Conservation (phyloP, 352 stramenopile genomes). For the Pythium guiyangense region DNA sequence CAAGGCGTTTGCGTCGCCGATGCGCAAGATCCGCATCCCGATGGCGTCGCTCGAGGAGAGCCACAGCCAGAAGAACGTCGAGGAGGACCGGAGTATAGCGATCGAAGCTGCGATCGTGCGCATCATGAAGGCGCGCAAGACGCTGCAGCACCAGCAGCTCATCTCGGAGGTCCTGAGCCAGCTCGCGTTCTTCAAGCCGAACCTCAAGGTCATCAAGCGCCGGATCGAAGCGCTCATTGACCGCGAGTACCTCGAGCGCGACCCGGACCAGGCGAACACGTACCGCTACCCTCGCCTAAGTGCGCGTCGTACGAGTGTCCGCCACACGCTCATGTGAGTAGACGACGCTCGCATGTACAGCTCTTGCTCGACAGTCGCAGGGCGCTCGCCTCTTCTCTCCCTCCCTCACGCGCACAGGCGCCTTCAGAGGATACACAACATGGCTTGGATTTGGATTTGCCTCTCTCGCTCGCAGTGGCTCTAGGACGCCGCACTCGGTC, state of each 20-base stretch:
- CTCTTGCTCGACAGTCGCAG: no score
- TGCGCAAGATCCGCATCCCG: constrained; percentile 97
- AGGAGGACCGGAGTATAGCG: constrained; percentile 95
- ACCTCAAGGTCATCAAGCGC: constrained; percentile 97
- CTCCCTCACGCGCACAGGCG: no score
- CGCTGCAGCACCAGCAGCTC: constrained; percentile 96
- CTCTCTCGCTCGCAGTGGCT: no score
- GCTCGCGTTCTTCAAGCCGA: constrained; percentile 97
- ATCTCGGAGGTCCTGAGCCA: constrained; percentile 98
- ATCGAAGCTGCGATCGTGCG: constrained; percentile 99
- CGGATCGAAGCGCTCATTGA: constrained; percentile 98
- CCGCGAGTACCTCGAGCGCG: constrained; percentile 97
- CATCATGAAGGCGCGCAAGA: constrained; percentile 99
- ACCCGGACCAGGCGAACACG: constrained; percentile 93
- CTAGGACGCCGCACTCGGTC: no score
- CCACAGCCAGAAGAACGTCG: constrained; percentile 97
- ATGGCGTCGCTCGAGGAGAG: constrained; percentile 98
- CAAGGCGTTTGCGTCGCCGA: constrained; percentile 91
- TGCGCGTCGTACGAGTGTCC: not conserved
- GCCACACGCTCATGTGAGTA: no score
- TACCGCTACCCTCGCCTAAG: constrained; percentile 95
- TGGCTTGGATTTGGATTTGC: no score
- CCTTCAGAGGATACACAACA: no score
- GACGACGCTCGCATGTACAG: no score
- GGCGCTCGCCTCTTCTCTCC: no score